Base-by-base conservation (phyloP, 2,329 filamentous ascomycete genomes). In the Cercospora sp. region DNA sequence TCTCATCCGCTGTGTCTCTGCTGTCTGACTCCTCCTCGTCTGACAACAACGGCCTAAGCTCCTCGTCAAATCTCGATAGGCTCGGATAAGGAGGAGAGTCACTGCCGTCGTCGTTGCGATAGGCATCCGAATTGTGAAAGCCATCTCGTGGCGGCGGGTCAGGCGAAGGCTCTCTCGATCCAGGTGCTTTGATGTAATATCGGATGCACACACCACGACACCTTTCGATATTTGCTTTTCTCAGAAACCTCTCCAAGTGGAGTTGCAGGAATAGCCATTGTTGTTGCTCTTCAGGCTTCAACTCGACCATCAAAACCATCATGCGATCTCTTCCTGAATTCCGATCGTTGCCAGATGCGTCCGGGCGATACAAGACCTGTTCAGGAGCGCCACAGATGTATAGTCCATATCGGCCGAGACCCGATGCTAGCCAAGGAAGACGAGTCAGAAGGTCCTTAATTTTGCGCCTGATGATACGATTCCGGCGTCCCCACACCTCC, bases 321-420 rank as follows among this genome's bases (percentile, higher is more conserved):
- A 62, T 51, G 13, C 60, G 60, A 6, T 62, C 60, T 34, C 55
- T 32, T 34, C 18, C 55, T 13, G 13, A 5, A 18, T 58, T 58
- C 7, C 5, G 28, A 18, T 32, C 28, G 16, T 26, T 16, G 60
- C 21, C 37, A 62, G 37, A 24, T 16, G 21, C 13, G 21, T 51
- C 40, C 16, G 37, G 40, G 18, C 21, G 21, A 43, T 62, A 62
- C 18, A 62, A 12, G 10, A 62, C 37, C 16, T 62, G 34, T 16
- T 43, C 34, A 30, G 40, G 26, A n/a, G 37, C 21, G 13, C 60
- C 60, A 12, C 60, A 62, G 18, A 62, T 62, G 40, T 62, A 62
- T 26, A 62, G 10, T n/a, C 60, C 60, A 16, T 43, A 45, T 45
- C 60, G 40, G 18, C 40, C 60, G 12, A 28, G 12, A 12, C 16